phyloP scores from a whole-genome alignment of 371 early-diverging fungal genomes.

The Mortierella sp. region DNA sequence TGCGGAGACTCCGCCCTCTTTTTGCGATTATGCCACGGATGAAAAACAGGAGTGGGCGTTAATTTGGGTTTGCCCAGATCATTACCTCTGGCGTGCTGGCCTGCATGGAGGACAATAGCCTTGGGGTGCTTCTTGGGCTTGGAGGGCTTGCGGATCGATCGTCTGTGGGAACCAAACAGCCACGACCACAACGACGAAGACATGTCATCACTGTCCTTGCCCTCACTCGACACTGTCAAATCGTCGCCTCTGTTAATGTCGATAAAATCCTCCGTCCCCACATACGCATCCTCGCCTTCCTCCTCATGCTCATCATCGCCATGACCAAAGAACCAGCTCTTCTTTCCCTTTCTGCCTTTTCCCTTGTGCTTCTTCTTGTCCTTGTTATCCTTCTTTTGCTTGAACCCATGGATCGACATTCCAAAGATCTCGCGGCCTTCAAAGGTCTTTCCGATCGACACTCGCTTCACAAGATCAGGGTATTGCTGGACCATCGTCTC shows the following conservation, averaged over 20 bases:
- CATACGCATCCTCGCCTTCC: neutral
- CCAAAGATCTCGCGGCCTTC: slow-evolving; percentile 61
- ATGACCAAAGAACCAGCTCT: neutral
- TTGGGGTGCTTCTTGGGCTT: slow-evolving; percentile 43
- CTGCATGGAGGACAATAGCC: slow-evolving; percentile 38
- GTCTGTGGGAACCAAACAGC: slow-evolving; percentile 16
- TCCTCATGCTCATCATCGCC: slow-evolving; percentile 4
- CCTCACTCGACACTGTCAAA: neutral
- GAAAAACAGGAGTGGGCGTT: neutral
- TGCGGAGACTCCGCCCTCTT: neutral
- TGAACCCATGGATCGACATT: slow-evolving; percentile 51
- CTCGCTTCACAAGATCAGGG: slow-evolving; percentile 55
- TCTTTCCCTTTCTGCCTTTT: neutral
- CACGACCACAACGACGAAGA: slow-evolving; percentile 31
- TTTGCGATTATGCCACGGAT: neutral
- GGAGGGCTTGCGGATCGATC: slow-evolving; percentile 21
- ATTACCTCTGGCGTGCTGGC: slow-evolving; percentile 26
- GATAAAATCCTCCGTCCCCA: neutral
- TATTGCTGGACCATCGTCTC: slow-evolving; percentile 41
- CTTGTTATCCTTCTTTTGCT: slow-evolving; percentile 19
- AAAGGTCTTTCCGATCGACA: slow-evolving; percentile 59
- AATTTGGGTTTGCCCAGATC: neutral
- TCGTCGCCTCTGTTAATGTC: neutral
- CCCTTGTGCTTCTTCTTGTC: neutral
- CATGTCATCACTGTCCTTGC: slow-evolving; percentile 4